Evolutionary conservation across 257 asterid species (phyloP), one percentile per base, ranked within the genome.

Genomic region (Nicotiana attenuata): DNA sequence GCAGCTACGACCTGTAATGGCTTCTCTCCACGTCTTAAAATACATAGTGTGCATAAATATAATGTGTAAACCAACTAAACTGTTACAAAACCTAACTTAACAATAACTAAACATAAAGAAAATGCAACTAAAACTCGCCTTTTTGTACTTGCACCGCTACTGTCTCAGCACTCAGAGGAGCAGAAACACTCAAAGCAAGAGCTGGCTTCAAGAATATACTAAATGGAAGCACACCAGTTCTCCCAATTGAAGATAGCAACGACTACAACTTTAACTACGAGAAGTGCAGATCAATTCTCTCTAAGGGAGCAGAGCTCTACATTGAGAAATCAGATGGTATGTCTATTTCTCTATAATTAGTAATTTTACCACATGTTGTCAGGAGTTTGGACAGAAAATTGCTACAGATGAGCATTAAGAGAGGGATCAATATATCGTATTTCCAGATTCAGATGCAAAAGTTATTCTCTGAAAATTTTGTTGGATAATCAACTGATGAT

Each of bases 1-100:
- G 90, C 97, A 76, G 99, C 99, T 61, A 86, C 95, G 61, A 91
- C 98, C 64, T 93, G 99, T 93, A 92, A 87, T 50, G 82, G 77
- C 59, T 80, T 69, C 59, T 75, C 53, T 55, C 77, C 45, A 75
- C 64, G 20, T 50, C 80, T 75, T 75, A 10, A 75, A 22, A 60
- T 76, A 5, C 78, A 67, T 7, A 16, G 26, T 47, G n/a, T 24
- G 35, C 60, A 75, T 9, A 22, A 7, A 14, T 5, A 47, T 22
- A 9, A 64, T 64, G 7, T 28, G 71, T 14, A 6, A 17, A 63
- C 41, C 33, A 10, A 41, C 20, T 20, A 19, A 71, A 3, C 29
- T 71, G 59, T 71, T 71, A 45, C 19, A 20, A 41, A n/a, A 71
- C 13, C 6, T 20, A 20, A 71, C 20, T 45, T 20, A 22, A 2